Percentiles rank a stretch among this genome's conserved stretches.
Conservation (phyloP, 2,329 filamentous ascomycete species). For the Neopestalotiopsis sp. region DNA sequence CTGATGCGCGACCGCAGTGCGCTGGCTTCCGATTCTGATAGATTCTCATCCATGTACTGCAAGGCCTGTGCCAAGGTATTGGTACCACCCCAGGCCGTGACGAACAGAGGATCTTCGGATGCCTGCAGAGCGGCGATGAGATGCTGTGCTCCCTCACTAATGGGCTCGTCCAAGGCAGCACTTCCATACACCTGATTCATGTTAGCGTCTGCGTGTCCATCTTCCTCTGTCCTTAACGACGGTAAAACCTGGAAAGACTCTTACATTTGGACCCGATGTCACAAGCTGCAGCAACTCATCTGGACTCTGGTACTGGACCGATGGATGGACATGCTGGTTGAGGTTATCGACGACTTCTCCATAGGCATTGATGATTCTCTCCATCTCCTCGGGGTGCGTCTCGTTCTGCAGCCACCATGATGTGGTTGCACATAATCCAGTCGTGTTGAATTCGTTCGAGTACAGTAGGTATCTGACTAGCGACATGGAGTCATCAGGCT, state of each 20-base stretch:
- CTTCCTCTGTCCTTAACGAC: neutral
- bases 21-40: constrained; percentile 32
- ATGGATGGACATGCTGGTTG: constrained; percentile 45
- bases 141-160: constrained; percentile 42
- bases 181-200: constrained; percentile 22
- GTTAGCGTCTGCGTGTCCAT: neutral
- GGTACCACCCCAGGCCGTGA: constrained; percentile 54
- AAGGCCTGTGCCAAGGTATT: constrained; percentile 54
- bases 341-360: constrained; percentile 43
- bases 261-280: constrained; percentile 36
- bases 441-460: constrained; percentile 41
- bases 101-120: constrained; percentile 48
- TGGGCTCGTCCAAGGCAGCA: constrained; percentile 24
- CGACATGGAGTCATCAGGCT: constrained; percentile 42
- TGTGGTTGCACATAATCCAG: constrained; percentile 40
- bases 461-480: constrained; percentile 42
- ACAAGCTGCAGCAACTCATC: constrained; percentile 35
- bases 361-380: constrained; percentile 41
- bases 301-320: constrained; percentile 40
- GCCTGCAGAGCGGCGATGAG: constrained; percentile 36
- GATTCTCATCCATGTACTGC: constrained; percentile 39
- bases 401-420: constrained; percentile 42
- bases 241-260: neutral
- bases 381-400: constrained; percentile 39
- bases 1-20: constrained; percentile 31